These are phyloP conservation scores for Aristolochia contorta DNA, from an alignment of 164 flowering plant genomes.

Conservation along the genomic window DNA sequence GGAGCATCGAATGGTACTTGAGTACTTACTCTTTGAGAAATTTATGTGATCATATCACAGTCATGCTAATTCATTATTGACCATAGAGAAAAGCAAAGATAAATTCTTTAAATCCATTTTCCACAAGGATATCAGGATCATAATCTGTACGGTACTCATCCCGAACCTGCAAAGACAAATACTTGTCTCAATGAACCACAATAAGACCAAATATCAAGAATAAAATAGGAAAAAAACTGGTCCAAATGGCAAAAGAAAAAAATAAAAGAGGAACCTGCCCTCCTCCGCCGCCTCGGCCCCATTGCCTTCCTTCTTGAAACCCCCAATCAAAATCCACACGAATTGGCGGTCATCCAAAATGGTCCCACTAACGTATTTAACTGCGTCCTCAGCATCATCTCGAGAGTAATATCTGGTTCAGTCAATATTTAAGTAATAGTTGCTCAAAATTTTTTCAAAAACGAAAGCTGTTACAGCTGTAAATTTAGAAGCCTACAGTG, in stretches of 20 bases:
- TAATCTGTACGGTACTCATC: conserved; percentile 98
- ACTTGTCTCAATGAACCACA: not conserved
- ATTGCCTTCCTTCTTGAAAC: conserved; percentile 94
- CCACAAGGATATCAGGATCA: conserved; percentile 96
- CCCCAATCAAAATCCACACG: conserved; percentile 99
- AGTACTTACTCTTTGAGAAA: no score
- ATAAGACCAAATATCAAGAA: not conserved
- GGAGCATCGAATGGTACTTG: no score
- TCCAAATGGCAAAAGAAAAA: not conserved
- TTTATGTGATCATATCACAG: no score
- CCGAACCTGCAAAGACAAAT: conserved; percentile 52
- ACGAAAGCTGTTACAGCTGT: no score
- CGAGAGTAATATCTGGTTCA: conserved; percentile 75
- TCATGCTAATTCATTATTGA: no score
- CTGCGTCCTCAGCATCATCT: conserved; percentile 88
- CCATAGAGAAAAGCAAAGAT: no score
- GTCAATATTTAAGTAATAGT: not conserved
- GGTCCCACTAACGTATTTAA: conserved; percentile 93
- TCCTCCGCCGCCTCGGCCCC: conserved; percentile 99
- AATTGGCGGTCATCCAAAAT: conserved; percentile 96
- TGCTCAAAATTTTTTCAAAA: no score
- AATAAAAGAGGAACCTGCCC: conserved; percentile 52
- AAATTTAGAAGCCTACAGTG: no score
- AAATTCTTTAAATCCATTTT: no score
- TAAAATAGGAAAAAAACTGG: not conserved